These are phyloP conservation scores for Vigna mungo DNA, from an alignment of 306 rosid genomes.

Conservation along the genomic window DNA sequence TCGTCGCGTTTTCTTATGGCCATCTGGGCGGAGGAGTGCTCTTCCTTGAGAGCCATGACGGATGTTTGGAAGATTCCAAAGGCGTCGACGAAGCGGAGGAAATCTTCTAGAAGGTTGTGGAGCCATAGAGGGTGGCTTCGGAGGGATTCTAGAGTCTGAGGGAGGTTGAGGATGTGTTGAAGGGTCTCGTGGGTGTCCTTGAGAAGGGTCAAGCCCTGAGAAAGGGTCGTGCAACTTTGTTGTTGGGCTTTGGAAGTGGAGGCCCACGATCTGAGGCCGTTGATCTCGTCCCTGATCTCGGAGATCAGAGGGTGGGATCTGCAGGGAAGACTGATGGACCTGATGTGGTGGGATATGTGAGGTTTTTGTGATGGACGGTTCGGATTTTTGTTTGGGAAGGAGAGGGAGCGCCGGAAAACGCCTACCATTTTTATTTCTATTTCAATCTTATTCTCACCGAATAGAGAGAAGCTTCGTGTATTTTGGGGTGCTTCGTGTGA, in stretches of 20 bases:
- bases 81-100: conserved; percentile 72
- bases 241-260: conserved; percentile 38
- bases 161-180: conserved; percentile 75
- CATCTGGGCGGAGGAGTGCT: conserved; percentile 73
- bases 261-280: conserved; percentile 54
- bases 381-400: conserved; percentile 75
- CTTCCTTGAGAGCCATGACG: conserved; percentile 58
- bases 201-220: conserved; percentile 63
- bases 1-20: conserved; percentile 70
- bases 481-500: conserved; percentile 5
- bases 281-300: conserved; percentile 68
- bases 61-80: conserved; percentile 80
- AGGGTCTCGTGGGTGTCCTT: conserved; percentile 65
- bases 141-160: conserved; percentile 75
- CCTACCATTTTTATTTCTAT: conserved; percentile 71
- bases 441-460: no score
- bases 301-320: conserved; percentile 86
- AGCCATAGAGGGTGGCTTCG: conserved; percentile 61
- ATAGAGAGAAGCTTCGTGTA: background rate
- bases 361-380: conserved; percentile 61
- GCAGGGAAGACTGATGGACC: conserved; percentile 92
- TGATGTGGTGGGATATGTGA: conserved; percentile 66
- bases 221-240: conserved; percentile 54
- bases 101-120: conserved; percentile 74
- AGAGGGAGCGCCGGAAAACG: conserved; percentile 81